phyloP scores from a whole-genome alignment of 75 land plant genomes.

The Sequoia sempervirens region DNA sequence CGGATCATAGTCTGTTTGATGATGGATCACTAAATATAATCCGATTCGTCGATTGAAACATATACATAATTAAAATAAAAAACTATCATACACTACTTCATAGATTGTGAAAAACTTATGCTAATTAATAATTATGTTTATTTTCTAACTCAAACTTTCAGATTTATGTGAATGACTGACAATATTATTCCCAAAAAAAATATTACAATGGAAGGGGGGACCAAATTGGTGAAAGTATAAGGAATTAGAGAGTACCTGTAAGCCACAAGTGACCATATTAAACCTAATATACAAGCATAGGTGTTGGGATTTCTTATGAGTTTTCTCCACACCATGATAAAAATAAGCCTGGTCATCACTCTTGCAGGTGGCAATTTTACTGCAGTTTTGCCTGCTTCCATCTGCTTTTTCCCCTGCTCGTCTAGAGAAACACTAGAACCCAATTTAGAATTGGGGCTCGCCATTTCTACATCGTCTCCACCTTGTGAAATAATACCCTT shows the following conservation, averaged over 20 bases:
- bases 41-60: too few relatives aligned
- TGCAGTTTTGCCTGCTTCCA: not conserved
- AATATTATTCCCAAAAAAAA: too few relatives aligned
- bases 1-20: too few relatives aligned
- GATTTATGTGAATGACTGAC: too few relatives aligned
- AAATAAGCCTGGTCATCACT: constrained; percentile 71
- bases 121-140: too few relatives aligned
- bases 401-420: not conserved
- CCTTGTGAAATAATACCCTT: not conserved
- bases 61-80: too few relatives aligned
- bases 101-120: too few relatives aligned
- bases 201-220: too few relatives aligned
- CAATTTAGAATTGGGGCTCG: not conserved
- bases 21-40: too few relatives aligned
- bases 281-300: constrained; percentile 55
- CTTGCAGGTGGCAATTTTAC: constrained; percentile 53
- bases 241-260: constrained; percentile 34
- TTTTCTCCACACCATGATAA: constrained; percentile 70
- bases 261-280: constrained; percentile 59
- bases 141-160: too few relatives aligned
- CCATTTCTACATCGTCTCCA: not conserved
- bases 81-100: too few relatives aligned
- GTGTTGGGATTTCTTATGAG: constrained; percentile 79
- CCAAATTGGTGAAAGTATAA: not conserved
- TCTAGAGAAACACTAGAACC: too few relatives aligned